phyloP scores from a whole-genome alignment of 768 basidiomycete genomes.

The Phanerochaete carnosa region DNA sequence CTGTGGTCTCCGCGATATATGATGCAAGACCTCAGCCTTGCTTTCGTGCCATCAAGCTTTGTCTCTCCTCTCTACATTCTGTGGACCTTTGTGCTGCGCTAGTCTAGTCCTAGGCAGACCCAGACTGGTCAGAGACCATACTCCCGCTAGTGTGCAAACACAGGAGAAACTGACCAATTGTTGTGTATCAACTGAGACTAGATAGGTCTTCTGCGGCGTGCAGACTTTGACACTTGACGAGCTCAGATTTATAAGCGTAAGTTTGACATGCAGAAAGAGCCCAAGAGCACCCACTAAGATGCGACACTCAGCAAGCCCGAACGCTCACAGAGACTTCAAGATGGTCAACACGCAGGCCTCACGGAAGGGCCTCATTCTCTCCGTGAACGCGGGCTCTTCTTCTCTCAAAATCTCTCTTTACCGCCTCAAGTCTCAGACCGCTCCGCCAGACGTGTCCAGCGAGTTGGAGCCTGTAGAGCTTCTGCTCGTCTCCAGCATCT shows the following conservation, averaged over 20 bases:
- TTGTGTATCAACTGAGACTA: background rate
- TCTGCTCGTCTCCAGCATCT: constrained; percentile 48
- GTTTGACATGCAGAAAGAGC: background rate
- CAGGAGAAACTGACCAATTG: background rate
- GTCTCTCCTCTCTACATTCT: background rate
- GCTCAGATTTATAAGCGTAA: background rate
- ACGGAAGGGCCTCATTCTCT: constrained; percentile 47
- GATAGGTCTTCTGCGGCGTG: background rate
- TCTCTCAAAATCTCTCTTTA: constrained; percentile 83
- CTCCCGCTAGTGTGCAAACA: background rate
- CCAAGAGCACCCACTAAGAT: background rate
- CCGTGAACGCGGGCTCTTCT: constrained; percentile 80
- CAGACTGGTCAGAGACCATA: background rate
- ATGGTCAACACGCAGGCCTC: constrained; percentile 16
- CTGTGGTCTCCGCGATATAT: background rate
- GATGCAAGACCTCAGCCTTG: background rate
- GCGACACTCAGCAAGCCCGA: background rate
- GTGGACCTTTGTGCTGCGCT: background rate
- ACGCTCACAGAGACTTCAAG: background rate
- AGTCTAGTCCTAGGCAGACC: background rate
- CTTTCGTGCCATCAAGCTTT: background rate
- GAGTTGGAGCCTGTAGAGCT: constrained; percentile 33
- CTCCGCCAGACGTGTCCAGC: background rate
- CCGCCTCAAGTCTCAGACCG: constrained; percentile 21
- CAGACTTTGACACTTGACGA: background rate